phyloP scores from a whole-genome alignment of 164 flowering plant genomes.

The Nymphaea thermarum region DNA sequence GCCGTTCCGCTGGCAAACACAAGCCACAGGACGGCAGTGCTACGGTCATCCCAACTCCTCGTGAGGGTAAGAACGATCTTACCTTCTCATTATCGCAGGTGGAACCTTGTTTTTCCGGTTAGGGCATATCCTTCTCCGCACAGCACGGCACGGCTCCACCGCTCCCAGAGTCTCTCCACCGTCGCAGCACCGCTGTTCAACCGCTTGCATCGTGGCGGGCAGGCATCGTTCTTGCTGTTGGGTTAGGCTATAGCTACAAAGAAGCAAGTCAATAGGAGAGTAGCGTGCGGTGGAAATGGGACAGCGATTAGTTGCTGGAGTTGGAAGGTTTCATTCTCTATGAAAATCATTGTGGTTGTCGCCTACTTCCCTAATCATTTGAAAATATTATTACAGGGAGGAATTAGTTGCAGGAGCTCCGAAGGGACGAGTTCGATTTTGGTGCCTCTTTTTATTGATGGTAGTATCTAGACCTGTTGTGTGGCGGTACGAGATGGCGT shows the following conservation, averaged over 20 bases:
- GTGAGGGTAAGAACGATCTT: neutral
- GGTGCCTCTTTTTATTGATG: neutral
- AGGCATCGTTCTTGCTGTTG: too few species aligned
- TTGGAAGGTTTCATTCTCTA: too few species aligned
- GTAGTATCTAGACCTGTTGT: neutral
- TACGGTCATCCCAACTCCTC: neutral
- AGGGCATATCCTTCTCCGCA: too few species aligned
- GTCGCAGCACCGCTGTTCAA: too few species aligned
- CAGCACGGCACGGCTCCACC: too few species aligned
- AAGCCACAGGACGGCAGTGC: neutral
- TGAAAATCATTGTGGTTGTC: neutral
- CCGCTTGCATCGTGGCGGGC: too few species aligned
- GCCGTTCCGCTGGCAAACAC: neutral
- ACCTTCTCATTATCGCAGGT: neutral
- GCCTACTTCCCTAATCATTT: neutral
- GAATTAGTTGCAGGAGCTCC: neutral
- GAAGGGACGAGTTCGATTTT: neutral
- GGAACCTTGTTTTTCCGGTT: too few species aligned
- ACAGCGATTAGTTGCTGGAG: too few species aligned
- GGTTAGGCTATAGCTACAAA: too few species aligned
- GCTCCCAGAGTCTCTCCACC: too few species aligned
- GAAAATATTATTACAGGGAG: neutral
- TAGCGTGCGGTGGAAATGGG: too few species aligned
- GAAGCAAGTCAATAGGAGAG: too few species aligned
- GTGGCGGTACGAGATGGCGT: neutral